phyloP scores from a whole-genome alignment of 108 stramenopile genomes.

The Skeletonema marinoi region DNA sequence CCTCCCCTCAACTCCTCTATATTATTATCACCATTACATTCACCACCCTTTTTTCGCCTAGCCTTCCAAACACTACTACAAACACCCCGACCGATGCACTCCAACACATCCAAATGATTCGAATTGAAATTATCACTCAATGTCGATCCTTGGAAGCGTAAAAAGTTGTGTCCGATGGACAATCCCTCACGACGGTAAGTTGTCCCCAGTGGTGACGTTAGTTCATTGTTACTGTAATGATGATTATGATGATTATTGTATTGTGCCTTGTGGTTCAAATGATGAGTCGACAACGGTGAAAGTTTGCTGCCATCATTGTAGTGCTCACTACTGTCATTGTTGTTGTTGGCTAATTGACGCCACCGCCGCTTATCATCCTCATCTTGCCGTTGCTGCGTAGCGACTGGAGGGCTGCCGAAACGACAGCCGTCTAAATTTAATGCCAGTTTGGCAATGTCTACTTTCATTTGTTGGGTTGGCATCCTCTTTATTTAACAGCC shows the following conservation, averaged over 20 bases:
- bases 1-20: too few relatives aligned
- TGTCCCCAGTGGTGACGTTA: slow-evolving; percentile 36
- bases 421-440: slow-evolving; percentile 45
- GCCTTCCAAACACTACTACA: slow-evolving; percentile 70
- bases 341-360: neutral
- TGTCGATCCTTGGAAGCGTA: slow-evolving; percentile 70
- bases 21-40: neutral
- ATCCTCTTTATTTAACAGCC: neutral
- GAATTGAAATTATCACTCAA: slow-evolving; percentile 36
- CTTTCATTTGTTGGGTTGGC: neutral
- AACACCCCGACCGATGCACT: slow-evolving; percentile 65
- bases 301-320: neutral
- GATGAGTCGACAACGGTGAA: slow-evolving; percentile 14
- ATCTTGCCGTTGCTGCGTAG: slow-evolving; percentile 6
- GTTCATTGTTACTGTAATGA: slow-evolving; percentile 1
- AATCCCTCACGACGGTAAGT: slow-evolving; percentile 77
- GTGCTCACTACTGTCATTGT: neutral
- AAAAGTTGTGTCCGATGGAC: slow-evolving; percentile 77
- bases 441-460: slow-evolving; percentile 13
- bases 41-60: slow-evolving; percentile 15
- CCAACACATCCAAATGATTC: slow-evolving; percentile 32
- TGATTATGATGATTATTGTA: neutral
- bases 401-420: slow-evolving; percentile 24
- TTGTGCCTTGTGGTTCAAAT: slow-evolving; percentile 9
- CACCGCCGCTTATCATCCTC: neutral